Evolutionary conservation across 352 stramenopile genomes (phyloP).

Genomic region (Pythium volutum): DNA sequence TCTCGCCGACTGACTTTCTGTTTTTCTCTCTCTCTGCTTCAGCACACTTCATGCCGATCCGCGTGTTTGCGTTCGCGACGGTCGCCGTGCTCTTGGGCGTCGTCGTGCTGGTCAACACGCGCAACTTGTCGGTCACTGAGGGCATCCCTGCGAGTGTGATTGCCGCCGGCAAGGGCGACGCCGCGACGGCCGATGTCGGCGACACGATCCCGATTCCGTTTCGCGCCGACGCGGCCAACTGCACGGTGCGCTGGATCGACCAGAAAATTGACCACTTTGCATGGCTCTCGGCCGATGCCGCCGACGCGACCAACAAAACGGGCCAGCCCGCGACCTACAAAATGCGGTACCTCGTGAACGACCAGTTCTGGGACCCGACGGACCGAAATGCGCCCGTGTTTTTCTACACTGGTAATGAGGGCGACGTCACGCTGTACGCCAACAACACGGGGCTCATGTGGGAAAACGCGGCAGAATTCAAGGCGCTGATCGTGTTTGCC

Average conservation of each 20-base stretch:
- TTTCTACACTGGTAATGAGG: slow-evolving; percentile 75
- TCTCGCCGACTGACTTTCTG: slow-evolving; percentile 5
- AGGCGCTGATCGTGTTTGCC: slow-evolving; percentile 64
- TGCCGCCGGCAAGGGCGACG: slow-evolving; percentile 5
- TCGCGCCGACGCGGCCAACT: slow-evolving; percentile 60
- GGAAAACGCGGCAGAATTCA: slow-evolving; percentile 59
- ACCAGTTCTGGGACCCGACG: slow-evolving; percentile 72
- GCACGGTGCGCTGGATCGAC: slow-evolving; percentile 81
- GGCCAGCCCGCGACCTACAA: slow-evolving; percentile 55
- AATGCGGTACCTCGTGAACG: slow-evolving; percentile 90
- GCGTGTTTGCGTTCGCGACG: slow-evolving; percentile 46
- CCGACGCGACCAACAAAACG: slow-evolving; percentile 21
- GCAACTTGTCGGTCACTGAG: slow-evolving; percentile 46
- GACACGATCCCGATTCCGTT: slow-evolving; percentile 14
- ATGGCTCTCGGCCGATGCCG: slow-evolving; percentile 34
- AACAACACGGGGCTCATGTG: slow-evolving; percentile 74
- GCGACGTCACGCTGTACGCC: slow-evolving; percentile 56
- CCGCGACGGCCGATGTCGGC: neutral
- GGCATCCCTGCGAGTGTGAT: slow-evolving; percentile 42
- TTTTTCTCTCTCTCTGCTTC: neutral
- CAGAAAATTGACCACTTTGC: slow-evolving; percentile 91
- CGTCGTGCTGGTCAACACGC: slow-evolving; percentile 68
- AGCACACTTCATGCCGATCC: slow-evolving; percentile 34
- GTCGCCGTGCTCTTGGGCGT: slow-evolving; percentile 52
- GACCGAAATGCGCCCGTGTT: slow-evolving; percentile 64